Evolutionary conservation across 768 basidiomycete species (phyloP).

Genomic region (Amanita thiersii): DNA sequence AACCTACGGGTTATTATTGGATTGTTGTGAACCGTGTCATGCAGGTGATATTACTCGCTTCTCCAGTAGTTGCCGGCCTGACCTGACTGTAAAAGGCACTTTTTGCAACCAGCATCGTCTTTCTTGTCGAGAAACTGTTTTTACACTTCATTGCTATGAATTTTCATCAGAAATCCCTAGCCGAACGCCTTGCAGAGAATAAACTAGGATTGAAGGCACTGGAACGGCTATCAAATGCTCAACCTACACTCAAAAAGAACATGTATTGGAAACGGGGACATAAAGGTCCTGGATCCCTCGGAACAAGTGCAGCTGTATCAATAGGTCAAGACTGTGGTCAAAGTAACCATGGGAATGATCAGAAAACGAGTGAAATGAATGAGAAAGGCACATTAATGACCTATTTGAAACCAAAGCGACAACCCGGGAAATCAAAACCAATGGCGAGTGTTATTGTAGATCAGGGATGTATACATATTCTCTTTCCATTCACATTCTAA

Average conservation of each 20-base stretch:
- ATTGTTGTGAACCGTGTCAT: slow-evolving; percentile 58
- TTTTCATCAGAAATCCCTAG: slow-evolving; percentile 70
- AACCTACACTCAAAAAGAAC: slow-evolving; percentile 29
- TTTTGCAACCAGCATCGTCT: slow-evolving; percentile 34
- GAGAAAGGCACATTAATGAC: slow-evolving; percentile 12
- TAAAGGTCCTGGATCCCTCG: slow-evolving; percentile 30
- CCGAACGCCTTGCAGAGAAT: slow-evolving; percentile 67
- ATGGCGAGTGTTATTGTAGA: slow-evolving; percentile 67
- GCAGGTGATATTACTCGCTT: slow-evolving; percentile 34
- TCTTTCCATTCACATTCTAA: not conserved
- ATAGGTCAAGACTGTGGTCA: not conserved
- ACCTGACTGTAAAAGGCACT: slow-evolving; percentile 25
- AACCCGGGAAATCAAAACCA: slow-evolving; percentile 36
- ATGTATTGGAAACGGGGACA: slow-evolving; percentile 38
- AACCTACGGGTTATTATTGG: slow-evolving; percentile 65
- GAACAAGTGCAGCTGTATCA: slow-evolving; percentile 13
- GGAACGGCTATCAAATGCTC: slow-evolving; percentile 64
- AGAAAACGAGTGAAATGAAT: no score
- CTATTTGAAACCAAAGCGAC: slow-evolving; percentile 16
- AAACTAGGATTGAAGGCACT: slow-evolving; percentile 60
- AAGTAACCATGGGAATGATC: no score
- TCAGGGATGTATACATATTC: slow-evolving; percentile 30
- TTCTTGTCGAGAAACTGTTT: slow-evolving; percentile 45
- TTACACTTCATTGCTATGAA: slow-evolving; percentile 73
- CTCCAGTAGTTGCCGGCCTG: slow-evolving; percentile 1